These are phyloP conservation scores for Cordyceps tenuipes DNA, from an alignment of 2,329 filamentous ascomycete genomes.

Conservation along the genomic window DNA sequence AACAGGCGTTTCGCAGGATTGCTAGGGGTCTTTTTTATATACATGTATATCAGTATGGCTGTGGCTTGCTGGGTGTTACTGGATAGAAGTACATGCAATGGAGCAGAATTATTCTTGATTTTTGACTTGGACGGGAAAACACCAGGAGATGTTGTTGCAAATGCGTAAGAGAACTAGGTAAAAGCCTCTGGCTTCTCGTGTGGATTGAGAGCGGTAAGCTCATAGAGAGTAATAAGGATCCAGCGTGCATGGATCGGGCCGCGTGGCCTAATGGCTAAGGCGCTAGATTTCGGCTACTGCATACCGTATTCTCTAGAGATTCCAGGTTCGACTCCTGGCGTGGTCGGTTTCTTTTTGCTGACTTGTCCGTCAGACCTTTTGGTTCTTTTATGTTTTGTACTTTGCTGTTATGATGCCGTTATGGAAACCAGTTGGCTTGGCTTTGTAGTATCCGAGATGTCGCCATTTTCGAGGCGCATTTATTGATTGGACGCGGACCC, in stretches of 20 bases:
- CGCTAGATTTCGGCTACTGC: conserved; percentile 32
- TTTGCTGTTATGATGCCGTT: neutral
- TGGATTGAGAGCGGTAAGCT: neutral
- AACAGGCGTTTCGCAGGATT: conserved; percentile 2
- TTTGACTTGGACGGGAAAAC: neutral
- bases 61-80: neutral
- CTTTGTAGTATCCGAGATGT: neutral
- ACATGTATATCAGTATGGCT: neutral
- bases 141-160: too few relatives aligned
- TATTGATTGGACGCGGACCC: neutral
- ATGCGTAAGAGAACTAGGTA: too few relatives aligned
- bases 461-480: neutral
- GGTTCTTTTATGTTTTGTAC: neutral
- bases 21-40: too few relatives aligned
- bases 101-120: neutral
- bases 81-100: neutral
- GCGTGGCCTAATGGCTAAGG: conserved; percentile 37
- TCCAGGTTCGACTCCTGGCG: conserved; percentile 37
- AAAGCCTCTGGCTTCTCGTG: too few relatives aligned
- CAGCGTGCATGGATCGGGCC: conserved; percentile 18
- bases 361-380: neutral
- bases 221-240: conserved; percentile 1
- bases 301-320: conserved; percentile 28
- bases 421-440: neutral
- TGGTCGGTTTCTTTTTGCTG: conserved; percentile 21